phyloP scores from a whole-genome alignment of 768 basidiomycete species.

The Wakefieldia striispora region DNA sequence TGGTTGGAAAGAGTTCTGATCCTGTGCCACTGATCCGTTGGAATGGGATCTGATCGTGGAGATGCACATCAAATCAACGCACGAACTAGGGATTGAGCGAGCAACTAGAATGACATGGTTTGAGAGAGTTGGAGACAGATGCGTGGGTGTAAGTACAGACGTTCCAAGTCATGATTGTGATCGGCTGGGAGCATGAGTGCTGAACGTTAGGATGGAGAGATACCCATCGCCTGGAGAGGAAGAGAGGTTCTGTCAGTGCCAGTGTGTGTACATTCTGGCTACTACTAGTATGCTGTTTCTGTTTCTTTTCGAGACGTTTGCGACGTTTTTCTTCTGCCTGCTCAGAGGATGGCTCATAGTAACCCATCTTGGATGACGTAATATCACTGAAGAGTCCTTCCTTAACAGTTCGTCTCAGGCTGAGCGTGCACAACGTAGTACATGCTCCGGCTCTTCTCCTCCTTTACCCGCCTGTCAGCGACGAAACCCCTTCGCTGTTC shows the following conservation, averaged over 20 bases:
- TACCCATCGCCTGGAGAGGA: slow-evolving; percentile 36
- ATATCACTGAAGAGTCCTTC: slow-evolving; percentile 3
- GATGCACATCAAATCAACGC: slow-evolving; percentile 33
- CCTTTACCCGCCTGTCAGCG: slow-evolving; percentile 17
- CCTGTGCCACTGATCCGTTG: slow-evolving; percentile 47
- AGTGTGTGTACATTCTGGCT: slow-evolving; percentile 8
- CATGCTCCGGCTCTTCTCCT: slow-evolving; percentile 30
- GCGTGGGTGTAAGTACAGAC: slow-evolving; percentile 44
- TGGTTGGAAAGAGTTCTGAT: slow-evolving; percentile 79
- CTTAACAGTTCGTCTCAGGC: background rate
- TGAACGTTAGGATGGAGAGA: slow-evolving; percentile 15
- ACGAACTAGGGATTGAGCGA: slow-evolving; percentile 82
- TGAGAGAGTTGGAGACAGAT: slow-evolving; percentile 1
- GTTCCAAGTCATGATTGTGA: slow-evolving; percentile 82
- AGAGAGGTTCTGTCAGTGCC: slow-evolving; percentile 6
- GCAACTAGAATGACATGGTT: slow-evolving; percentile 44
- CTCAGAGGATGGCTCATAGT: slow-evolving; percentile 44
- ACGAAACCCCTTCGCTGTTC: slow-evolving; percentile 15
- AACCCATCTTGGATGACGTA: slow-evolving; percentile 19
- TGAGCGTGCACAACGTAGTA: too few relatives aligned
- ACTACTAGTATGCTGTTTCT: slow-evolving; percentile 18
- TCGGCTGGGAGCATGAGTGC: background rate
- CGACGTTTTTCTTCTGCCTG: slow-evolving; percentile 44
- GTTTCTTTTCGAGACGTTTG: slow-evolving; percentile 47
- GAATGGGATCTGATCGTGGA: background rate